Conservation (phyloP, 257 asterid species). For the Solanum arcanum region DNA sequence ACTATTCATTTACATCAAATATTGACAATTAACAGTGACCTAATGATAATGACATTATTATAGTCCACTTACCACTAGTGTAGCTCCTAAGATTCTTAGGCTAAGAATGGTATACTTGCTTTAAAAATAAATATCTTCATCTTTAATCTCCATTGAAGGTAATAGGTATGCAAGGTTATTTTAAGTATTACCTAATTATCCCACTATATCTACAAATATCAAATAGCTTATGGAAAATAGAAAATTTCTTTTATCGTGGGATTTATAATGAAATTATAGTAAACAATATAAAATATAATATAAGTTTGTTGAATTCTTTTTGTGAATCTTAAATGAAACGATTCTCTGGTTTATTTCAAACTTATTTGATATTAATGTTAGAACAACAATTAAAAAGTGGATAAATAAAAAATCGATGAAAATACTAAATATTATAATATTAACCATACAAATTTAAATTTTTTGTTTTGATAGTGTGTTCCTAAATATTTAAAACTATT, state of each 20-base stretch:
- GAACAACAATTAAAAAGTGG: no score
- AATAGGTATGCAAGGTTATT: background rate
- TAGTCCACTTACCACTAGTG: background rate
- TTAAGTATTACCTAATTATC: background rate
- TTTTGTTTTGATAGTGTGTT: background rate
- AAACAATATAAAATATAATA: background rate
- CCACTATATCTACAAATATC: background rate
- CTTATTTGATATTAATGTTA: background rate
- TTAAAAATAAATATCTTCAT: background rate
- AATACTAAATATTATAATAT: background rate
- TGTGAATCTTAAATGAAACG: background rate
- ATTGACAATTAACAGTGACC: background rate
- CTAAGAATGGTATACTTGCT: background rate
- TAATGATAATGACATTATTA: background rate
- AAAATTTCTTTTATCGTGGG: background rate
- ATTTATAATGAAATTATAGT: background rate
- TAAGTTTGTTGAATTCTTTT: background rate
- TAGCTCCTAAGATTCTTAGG: background rate
- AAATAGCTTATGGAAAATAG: background rate
- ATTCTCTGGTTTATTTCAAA: background rate
- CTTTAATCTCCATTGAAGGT: background rate
- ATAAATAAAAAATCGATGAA: no score
- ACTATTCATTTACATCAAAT: background rate
- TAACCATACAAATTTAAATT: background rate
- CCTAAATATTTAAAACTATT: no score